Evolutionary conservation across 371 early-diverging fungal genomes (phyloP).

Genomic region (Mortierella sp.): DNA sequence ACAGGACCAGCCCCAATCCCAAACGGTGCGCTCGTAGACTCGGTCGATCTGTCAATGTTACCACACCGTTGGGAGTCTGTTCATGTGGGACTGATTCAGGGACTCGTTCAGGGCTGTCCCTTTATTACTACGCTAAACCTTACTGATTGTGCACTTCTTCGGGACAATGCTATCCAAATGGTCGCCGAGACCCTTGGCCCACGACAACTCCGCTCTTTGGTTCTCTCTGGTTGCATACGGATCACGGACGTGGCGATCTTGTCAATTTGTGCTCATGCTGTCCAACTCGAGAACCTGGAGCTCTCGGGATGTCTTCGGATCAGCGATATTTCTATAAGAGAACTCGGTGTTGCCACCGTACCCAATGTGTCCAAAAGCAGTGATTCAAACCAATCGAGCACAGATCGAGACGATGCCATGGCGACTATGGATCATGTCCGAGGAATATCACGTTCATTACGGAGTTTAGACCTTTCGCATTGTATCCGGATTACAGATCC

Average conservation of each 20-base stretch:
- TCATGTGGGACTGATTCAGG: slow-evolving; percentile 16
- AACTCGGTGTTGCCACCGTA: slow-evolving; percentile 22
- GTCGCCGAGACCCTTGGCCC: slow-evolving; percentile 29
- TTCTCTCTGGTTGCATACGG: slow-evolving; percentile 33
- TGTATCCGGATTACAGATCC: slow-evolving; percentile 38
- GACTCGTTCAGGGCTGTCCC: slow-evolving; percentile 26
- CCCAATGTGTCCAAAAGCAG: background rate
- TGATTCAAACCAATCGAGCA: background rate
- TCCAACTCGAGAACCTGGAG: slow-evolving; percentile 28
- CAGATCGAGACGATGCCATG: no score
- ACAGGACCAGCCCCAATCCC: background rate
- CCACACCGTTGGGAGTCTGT: slow-evolving; percentile 50
- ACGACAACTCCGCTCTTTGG: slow-evolving; percentile 17
- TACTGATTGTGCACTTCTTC: slow-evolving; percentile 19
- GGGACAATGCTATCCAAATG: slow-evolving; percentile 33
- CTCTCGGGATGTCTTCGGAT: slow-evolving; percentile 35
- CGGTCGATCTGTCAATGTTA: slow-evolving; percentile 39
- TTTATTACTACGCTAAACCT: slow-evolving; percentile 25
- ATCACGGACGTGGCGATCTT: slow-evolving; percentile 28
- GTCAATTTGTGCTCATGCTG: slow-evolving; percentile 24
- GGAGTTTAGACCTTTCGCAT: slow-evolving; percentile 35
- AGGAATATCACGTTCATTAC: slow-evolving; percentile 24
- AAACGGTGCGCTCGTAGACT: slow-evolving; percentile 10
- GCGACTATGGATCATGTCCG: background rate
- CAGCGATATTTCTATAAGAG: slow-evolving; percentile 27